A percentile compares a stretch with the other conserved stretches of the same genome.
These are phyloP conservation scores for Amanita molliuscula DNA, from an alignment of 768 basidiomycete genomes.

Conservation along the genomic window DNA sequence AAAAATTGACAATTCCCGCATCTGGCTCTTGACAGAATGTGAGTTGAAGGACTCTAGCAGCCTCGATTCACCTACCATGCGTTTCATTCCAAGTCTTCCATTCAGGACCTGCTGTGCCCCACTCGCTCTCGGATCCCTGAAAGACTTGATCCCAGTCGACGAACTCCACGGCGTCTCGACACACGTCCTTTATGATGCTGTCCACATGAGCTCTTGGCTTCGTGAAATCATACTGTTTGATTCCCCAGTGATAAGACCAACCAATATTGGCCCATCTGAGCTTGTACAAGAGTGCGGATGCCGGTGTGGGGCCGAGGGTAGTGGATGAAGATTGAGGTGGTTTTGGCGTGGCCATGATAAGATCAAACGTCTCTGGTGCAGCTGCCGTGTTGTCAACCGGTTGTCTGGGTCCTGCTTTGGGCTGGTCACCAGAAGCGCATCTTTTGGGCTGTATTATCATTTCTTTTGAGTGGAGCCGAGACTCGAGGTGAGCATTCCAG, in stretches of 20 bases:
- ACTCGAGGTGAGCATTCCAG: constrained; percentile 54
- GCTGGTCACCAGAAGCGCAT: constrained; percentile 9
- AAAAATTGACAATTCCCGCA: constrained; percentile 95
- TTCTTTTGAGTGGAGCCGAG: constrained; percentile 21
- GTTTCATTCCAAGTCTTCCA: constrained; percentile 71
- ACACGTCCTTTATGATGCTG: constrained; percentile 41
- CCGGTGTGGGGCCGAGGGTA: constrained; percentile 36
- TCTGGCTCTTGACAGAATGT: constrained; percentile 59
- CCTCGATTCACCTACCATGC: constrained; percentile 47
- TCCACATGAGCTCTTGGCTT: constrained; percentile 58
- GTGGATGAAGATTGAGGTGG: constrained; percentile 56
- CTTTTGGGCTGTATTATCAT: constrained; percentile 37
- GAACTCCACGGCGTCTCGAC: constrained; percentile 45
- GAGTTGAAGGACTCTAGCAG: constrained; percentile 1
- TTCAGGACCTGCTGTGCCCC: constrained; percentile 44
- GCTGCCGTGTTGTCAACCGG: constrained; percentile 69
- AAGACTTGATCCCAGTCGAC: constrained; percentile 71
- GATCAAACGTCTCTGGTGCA: constrained; percentile 39
- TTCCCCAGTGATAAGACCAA: constrained; percentile 95
- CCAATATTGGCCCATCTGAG: constrained; percentile 96
- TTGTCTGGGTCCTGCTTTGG: constrained; percentile 43
- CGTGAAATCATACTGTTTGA: constrained; percentile 88
- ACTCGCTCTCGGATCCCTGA: constrained; percentile 25
- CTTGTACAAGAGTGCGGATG: constrained; percentile 57
- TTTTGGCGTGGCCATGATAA: constrained; percentile 47